Base-by-base conservation (phyloP, 208 protist species). In the Leishmania guyanensis region DNA sequence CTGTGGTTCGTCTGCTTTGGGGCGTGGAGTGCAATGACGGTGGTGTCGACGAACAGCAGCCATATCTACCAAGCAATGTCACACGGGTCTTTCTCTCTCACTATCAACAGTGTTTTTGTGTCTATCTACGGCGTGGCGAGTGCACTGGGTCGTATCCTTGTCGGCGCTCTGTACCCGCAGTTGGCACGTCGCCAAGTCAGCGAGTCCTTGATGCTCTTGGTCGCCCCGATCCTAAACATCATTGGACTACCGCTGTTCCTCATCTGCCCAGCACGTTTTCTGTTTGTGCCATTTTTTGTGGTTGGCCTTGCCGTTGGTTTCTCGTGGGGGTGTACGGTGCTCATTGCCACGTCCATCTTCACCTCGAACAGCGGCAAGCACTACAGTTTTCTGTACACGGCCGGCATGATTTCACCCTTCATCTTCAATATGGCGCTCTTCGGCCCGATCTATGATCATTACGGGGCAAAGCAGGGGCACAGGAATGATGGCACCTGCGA, bases 1-100 rank as follows among this genome's bases (percentile, higher is more conserved):
- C 82, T 96, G 90, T 96, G 93, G 93, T 89, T 86, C n/a, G 86
- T 95, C 39, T 96, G 90, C 77, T 89, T 96, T 54, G 91, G 87
- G 1, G 82, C 86, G 71, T 96, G 93, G 93, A 88, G 93, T 68
- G 84, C 89, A 70, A 92, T 91, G 83, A 96, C 93, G 62, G 77
- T 96, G 48, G 88, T 95, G 43, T 93, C 90, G 5, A 88, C 90
- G 46, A 95, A 96, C 86, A 95, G 91, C 84, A 91, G 82, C 20
- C 89, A 93, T 69, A 93, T 96, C 50, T 96, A 96, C 56, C 87
- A 95, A 75, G 80, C 93, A 5, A 68, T 94, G 22, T 83, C 88
- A 72, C 85, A 85, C 84, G 84, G 90, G 76, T 72, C 75, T 43
- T 95, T 94, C 77, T 91, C 88, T 17, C 75, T 90, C n/a, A 90